Percentiles rank a stretch among this genome's conserved stretches.
phyloP scores from a whole-genome alignment of 1,284 basidiomycete genomes.

The Ganoderma sp. region DNA sequence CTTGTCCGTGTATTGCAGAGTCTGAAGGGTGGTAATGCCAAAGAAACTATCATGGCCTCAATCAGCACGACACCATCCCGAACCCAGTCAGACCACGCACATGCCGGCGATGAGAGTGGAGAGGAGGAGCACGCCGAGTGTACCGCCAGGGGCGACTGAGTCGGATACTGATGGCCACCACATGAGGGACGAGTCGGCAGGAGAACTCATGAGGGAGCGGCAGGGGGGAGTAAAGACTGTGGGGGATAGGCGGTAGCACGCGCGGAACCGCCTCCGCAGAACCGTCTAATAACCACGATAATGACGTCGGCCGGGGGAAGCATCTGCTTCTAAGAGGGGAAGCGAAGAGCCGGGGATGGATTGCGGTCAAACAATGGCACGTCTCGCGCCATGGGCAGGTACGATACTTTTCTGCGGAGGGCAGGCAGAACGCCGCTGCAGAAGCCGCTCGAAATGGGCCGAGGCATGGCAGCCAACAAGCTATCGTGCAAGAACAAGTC shows the following conservation, averaged over 20 bases:
- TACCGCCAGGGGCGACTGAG: conserved; percentile 19
- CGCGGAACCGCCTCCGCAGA: not conserved
- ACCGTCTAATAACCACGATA: conserved; percentile 11
- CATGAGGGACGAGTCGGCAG: conserved; percentile 12
- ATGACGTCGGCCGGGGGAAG: not conserved
- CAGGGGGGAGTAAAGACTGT: conserved; percentile 10
- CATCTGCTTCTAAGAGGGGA: conserved; percentile 13
- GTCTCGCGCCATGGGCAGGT: not conserved
- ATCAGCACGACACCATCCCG: conserved; percentile 18
- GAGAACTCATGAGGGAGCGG: not conserved
- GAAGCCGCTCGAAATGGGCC: not conserved
- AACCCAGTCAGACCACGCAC: conserved; percentile 21
- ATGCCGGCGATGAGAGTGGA: conserved; percentile 24
- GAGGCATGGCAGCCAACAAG: not conserved
- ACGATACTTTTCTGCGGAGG: not conserved
- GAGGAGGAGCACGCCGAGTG: conserved; percentile 27
- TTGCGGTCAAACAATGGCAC: not conserved
- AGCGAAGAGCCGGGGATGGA: conserved; percentile 1
- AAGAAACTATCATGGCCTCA: conserved; percentile 20
- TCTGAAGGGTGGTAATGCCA: conserved; percentile 28
- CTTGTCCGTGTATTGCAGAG: conserved; percentile 26
- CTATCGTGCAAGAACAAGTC: not conserved
- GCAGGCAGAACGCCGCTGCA: not conserved
- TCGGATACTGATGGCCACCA: conserved; percentile 28
- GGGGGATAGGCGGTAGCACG: not conserved